phyloP scores from a whole-genome alignment of 805 yeast species.

The Blastobotrys mokoenaii region DNA sequence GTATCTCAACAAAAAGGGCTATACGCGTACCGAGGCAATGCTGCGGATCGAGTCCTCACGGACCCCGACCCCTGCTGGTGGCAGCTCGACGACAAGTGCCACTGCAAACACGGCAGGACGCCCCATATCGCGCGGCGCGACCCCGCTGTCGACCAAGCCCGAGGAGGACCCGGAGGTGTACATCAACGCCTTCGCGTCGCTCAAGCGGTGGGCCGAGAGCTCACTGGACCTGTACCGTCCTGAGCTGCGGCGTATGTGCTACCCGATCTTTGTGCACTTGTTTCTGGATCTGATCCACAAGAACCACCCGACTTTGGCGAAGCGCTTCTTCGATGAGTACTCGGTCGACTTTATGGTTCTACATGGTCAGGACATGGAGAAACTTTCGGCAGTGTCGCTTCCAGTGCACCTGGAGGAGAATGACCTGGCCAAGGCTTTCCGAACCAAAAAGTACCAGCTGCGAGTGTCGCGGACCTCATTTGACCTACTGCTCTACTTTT shows the following conservation, averaged over 20 bases:
- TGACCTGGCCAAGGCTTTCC: slow-evolving; percentile 67
- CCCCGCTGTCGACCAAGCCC: slow-evolving; percentile 2
- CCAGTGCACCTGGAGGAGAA: slow-evolving; percentile 79
- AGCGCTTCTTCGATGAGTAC: slow-evolving; percentile 67
- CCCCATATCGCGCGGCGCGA: slow-evolving; percentile 8
- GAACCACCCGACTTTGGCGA: slow-evolving; percentile 48
- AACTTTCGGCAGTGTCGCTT: slow-evolving; percentile 64
- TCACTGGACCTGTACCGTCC: slow-evolving; percentile 86
- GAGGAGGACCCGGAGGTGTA: slow-evolving; percentile 60
- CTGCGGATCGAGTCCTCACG: slow-evolving; percentile 63
- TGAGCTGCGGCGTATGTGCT: slow-evolving; percentile 73
- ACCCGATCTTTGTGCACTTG: slow-evolving; percentile 89
- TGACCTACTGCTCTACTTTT: slow-evolving; percentile 72
- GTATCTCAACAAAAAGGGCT: slow-evolving; percentile 87
- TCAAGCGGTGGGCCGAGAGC: slow-evolving; percentile 82
- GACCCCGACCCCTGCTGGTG: slow-evolving; percentile 22
- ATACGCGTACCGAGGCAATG: slow-evolving; percentile 89
- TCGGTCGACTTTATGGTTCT: slow-evolving; percentile 61
- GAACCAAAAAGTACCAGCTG: slow-evolving; percentile 63
- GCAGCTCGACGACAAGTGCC: slow-evolving; percentile 29
- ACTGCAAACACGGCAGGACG: slow-evolving; percentile 15
- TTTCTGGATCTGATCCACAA: slow-evolving; percentile 71
- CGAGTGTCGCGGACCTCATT: slow-evolving; percentile 76
- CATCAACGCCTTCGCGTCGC: slow-evolving; percentile 68
- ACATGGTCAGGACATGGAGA: slow-evolving; percentile 70